These are phyloP conservation scores for Rhodamnia argentea DNA, from an alignment of 345 rosid genomes.

Conservation along the genomic window DNA sequence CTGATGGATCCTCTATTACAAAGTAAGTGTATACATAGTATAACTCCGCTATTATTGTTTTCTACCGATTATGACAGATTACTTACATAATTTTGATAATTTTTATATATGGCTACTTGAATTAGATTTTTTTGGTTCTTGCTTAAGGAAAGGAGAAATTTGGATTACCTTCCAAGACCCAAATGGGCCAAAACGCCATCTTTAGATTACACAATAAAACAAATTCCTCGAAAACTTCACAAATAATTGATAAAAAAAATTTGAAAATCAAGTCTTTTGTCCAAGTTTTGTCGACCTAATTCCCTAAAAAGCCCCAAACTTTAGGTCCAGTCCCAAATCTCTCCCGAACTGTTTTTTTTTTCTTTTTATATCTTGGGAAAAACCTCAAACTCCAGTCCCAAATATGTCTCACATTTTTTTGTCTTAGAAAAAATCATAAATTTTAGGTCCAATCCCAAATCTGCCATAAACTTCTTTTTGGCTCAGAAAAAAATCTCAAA, in stretches of 20 bases:
- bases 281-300: too few species aligned
- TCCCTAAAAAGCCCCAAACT: too few species aligned
- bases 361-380: too few species aligned
- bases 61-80: neutral
- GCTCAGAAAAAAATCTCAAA: too few species aligned
- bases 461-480: too few species aligned
- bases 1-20: neutral
- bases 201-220: neutral
- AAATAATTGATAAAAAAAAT: neutral
- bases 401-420: too few species aligned
- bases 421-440: too few species aligned
- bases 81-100: neutral
- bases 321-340: too few species aligned
- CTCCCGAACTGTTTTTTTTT: too few species aligned
- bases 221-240: neutral
- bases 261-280: neutral
- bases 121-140: neutral
- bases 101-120: neutral
- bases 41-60: neutral
- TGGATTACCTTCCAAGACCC: neutral
- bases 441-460: too few species aligned
- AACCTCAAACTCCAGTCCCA: too few species aligned
- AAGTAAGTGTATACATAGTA: neutral
- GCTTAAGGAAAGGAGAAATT: neutral
- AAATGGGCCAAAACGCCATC: neutral